Percentiles rank a stretch among this genome's conserved stretches.
phyloP scores from a whole-genome alignment of 768 basidiomycete genomes.

The Russula sp. region DNA sequence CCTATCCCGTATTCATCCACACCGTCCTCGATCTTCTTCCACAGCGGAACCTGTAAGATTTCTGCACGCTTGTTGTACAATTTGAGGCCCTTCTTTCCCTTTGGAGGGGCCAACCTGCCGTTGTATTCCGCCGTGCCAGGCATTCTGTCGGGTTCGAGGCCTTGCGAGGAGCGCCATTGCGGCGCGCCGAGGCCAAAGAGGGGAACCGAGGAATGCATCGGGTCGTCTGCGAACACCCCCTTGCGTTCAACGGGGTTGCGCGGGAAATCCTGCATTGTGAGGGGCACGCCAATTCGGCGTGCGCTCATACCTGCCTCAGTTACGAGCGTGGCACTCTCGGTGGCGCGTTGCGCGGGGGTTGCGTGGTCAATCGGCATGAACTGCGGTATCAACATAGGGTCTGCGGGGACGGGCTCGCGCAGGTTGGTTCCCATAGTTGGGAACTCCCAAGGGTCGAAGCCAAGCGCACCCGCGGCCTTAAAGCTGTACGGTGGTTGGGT shows the following conservation, averaged over 20 bases:
- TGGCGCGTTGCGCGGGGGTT: background rate
- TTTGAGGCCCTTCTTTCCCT: background rate
- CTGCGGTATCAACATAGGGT: conserved; percentile 4
- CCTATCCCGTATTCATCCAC: background rate
- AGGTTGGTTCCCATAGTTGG: conserved; percentile 15
- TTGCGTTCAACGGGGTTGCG: background rate
- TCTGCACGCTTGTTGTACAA: background rate
- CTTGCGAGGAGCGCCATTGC: conserved; percentile 9
- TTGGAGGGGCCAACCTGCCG: background rate
- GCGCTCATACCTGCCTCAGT: conserved; percentile 11
- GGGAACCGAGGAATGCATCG: background rate
- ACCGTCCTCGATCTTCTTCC: background rate
- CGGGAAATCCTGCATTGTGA: conserved; percentile 12
- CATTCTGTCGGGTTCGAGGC: background rate
- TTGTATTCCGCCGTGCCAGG: background rate
- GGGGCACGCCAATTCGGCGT: conserved; percentile 1
- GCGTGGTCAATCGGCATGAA: background rate
- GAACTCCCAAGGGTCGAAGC: conserved; percentile 3
- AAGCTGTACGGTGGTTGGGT: background rate
- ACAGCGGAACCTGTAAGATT: background rate
- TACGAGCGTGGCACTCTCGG: conserved; percentile 5
- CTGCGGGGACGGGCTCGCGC: conserved; percentile 15
- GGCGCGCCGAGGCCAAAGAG: conserved; percentile 4
- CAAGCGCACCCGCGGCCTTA: conserved; percentile 7
- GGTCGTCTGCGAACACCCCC: background rate